Percentiles rank a stretch among this genome's conserved stretches.
phyloP scores from a whole-genome alignment of 2,329 filamentous ascomycete species.

The Ceratocystis destructans region DNA sequence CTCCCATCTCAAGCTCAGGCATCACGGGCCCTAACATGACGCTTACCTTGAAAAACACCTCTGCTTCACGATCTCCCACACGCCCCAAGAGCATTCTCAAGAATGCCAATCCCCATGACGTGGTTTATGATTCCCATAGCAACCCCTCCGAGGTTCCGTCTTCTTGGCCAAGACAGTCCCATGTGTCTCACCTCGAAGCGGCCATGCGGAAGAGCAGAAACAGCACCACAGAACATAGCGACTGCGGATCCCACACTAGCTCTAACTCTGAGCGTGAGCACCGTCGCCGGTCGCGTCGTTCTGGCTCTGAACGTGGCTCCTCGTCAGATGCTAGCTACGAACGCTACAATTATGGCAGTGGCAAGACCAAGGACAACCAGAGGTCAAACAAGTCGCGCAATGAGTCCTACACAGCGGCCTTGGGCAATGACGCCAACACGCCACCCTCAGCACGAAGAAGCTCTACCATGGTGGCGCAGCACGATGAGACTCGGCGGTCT shows the following conservation, averaged over 20 bases:
- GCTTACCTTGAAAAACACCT: background rate
- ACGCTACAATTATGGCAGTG: slow-evolving; percentile 23
- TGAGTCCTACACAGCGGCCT: slow-evolving; percentile 21
- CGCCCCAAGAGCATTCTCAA: slow-evolving; percentile 46
- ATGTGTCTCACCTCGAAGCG: slow-evolving; percentile 1
- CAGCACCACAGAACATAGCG: slow-evolving; percentile 20
- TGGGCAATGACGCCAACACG: slow-evolving; percentile 6
- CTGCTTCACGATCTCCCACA: slow-evolving; percentile 9
- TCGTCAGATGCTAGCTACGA: slow-evolving; percentile 22
- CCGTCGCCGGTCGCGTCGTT: slow-evolving; percentile 14
- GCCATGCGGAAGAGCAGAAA: slow-evolving; percentile 15
- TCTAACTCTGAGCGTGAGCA: slow-evolving; percentile 7
- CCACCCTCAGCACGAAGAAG: slow-evolving; percentile 15
- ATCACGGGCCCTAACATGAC: background rate
- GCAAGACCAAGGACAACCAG: background rate
- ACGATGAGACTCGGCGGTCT: slow-evolving; percentile 8
- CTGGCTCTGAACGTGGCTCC: slow-evolving; percentile 7
- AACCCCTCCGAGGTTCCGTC: slow-evolving; percentile 31
- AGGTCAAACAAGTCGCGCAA: slow-evolving; percentile 10
- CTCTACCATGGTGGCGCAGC: background rate
- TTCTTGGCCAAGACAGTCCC: slow-evolving; percentile 24
- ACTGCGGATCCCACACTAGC: slow-evolving; percentile 18
- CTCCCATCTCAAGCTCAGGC: slow-evolving; percentile 6
- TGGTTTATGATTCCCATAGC: slow-evolving; percentile 38
- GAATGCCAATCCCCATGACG: slow-evolving; percentile 44